Base-by-base conservation (phyloP, 148 eudicot genomes). In the Drosera capensis region DNA sequence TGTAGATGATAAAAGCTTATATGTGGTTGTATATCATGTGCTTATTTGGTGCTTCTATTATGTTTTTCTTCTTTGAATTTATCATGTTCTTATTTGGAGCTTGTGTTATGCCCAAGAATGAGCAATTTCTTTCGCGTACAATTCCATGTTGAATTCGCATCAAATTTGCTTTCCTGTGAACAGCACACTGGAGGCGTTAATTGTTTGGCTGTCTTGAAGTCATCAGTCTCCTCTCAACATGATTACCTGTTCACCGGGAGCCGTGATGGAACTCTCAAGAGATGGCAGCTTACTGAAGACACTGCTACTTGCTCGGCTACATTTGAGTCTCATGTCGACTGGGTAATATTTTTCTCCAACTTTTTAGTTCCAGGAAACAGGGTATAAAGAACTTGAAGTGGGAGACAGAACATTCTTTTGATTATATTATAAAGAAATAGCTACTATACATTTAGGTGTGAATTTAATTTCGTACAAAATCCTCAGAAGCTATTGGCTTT, bases 171-270 rank as follows among this genome's bases (percentile, higher is more conserved):
- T 56, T 51, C 55, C 38, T 62, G n/a, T n/a, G n/a, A 60, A 64
- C 77, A 87, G 96, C 96, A 87, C 50, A 79, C 78, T 59, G 86
- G 83, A 25, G 96, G 96, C n/a, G 53, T 87, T 60, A 87, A 87
- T 71, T 82, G 90, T 54, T 68, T 87, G 74, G 63, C 86, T 48
- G 60, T 70, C 20, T 71, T 66, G 58, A 87, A 83, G 75, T 67
- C 94, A 47, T 38, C 72, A 22, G 72, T 14, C 42, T 40, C 60
- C 20, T 71, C 55, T 52, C 68, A 54, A 14, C 26, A 49, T 57
- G 78, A 83, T 41, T 64, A 55, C 59, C 71, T 87, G 29, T 83
- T 79, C 62, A 79, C 94, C 56, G 96, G 96, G 45, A 74, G 90
- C 53, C 94, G 96, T 66, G 96, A 87, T 51, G 80, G 96, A 55